These are phyloP conservation scores for Blastobotrys malaysiensis DNA, from an alignment of 1,139 yeast species.

Conservation along the genomic window DNA sequence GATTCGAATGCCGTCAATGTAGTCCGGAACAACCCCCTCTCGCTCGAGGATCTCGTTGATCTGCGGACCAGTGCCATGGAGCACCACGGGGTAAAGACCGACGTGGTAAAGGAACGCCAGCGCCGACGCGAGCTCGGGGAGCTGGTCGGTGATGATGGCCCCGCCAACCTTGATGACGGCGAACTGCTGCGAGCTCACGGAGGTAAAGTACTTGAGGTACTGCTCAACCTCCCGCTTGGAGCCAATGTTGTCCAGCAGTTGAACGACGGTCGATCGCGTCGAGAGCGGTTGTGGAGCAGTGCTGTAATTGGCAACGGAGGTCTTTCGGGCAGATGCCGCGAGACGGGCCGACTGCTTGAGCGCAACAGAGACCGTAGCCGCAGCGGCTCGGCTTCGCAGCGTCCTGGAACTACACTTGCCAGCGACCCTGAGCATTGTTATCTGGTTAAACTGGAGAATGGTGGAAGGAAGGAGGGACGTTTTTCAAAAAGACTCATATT, in stretches of 20 bases:
- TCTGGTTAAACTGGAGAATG: not conserved
- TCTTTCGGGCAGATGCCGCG: slow-evolving; percentile 3
- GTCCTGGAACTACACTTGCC: slow-evolving; percentile 1
- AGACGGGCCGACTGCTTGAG: slow-evolving; percentile 1
- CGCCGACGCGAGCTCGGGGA: slow-evolving; percentile 91
- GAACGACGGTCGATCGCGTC: slow-evolving; percentile 92
- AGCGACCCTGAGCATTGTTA: slow-evolving; percentile 7
- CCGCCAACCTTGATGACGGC: slow-evolving; percentile 99
- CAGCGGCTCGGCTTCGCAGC: slow-evolving; percentile 3
- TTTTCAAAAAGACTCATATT: not conserved
- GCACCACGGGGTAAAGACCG: slow-evolving; percentile 91
- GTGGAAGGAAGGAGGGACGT: not conserved
- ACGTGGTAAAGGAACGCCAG: slow-evolving; percentile 94
- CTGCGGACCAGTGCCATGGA: slow-evolving; percentile 99
- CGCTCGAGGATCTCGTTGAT: slow-evolving; percentile 88
- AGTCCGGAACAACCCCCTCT: slow-evolving; percentile 94
- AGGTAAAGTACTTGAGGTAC: slow-evolving; percentile 90
- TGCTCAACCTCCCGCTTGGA: slow-evolving; percentile 97
- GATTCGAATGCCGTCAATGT: slow-evolving; percentile 93
- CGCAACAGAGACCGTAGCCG: slow-evolving; percentile 1
- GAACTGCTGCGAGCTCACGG: slow-evolving; percentile 88
- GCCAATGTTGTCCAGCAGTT: slow-evolving; percentile 88
- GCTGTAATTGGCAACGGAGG: not conserved
- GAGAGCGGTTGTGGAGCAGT: slow-evolving; percentile 32
- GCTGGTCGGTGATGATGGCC: slow-evolving; percentile 92